Evolutionary conservation across 345 rosid species (phyloP).

Genomic region (Reutealis trisperma): DNA sequence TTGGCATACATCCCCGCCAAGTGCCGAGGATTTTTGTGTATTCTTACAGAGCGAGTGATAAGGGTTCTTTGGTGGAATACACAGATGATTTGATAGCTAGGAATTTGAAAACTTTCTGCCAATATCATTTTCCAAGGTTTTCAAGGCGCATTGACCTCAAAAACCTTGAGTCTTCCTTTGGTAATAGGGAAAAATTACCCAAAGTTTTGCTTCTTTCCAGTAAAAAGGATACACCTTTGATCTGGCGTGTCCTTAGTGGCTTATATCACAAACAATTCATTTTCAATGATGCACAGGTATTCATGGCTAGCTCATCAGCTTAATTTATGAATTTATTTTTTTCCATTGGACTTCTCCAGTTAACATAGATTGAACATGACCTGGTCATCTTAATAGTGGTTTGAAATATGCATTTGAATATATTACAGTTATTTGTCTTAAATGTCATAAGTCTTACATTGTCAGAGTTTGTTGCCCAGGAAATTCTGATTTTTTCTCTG

Average conservation of each 20-base stretch:
- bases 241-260: slow-evolving; percentile 93
- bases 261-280: slow-evolving; percentile 56
- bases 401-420: background rate
- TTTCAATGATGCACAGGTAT: slow-evolving; percentile 73
- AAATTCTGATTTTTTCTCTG: background rate
- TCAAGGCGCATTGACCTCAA: slow-evolving; percentile 61
- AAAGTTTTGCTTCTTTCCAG: slow-evolving; percentile 81
- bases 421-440: background rate
- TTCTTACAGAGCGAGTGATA: slow-evolving; percentile 51
- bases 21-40: slow-evolving; percentile 68
- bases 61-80: slow-evolving; percentile 74
- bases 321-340: slow-evolving; percentile 1
- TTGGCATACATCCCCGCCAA: slow-evolving; percentile 50
- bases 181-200: slow-evolving; percentile 39
- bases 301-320: background rate
- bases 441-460: background rate
- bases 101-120: slow-evolving; percentile 69
- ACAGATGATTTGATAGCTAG: slow-evolving; percentile 56
- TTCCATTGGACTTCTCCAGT: background rate
- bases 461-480: background rate
- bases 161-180: slow-evolving; percentile 37
- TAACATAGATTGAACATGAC: background rate
- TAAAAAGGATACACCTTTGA: slow-evolving; percentile 75
- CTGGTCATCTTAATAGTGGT: background rate
- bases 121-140: slow-evolving; percentile 72